Percentiles rank a stretch among this genome's conserved stretches.
phyloP scores from a whole-genome alignment of 768 basidiomycete genomes.

The Imleria badia region DNA sequence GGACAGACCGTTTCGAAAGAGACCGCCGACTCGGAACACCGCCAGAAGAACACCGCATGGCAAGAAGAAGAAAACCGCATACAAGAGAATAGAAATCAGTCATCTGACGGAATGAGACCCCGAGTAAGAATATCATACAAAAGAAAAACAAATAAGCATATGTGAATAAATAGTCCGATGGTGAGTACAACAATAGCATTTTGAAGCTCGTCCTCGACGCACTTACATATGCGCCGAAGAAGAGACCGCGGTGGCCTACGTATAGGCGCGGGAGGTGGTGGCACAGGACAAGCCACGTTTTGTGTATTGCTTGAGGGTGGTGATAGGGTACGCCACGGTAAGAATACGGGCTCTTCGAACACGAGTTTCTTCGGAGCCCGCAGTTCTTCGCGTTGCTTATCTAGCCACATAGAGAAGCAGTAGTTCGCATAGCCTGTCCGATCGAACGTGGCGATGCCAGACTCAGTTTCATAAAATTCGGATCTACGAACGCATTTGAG shows the following conservation, averaged over 20 bases:
- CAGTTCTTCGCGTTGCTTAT: slow-evolving; percentile 27
- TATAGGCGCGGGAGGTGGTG: neutral
- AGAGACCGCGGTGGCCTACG: slow-evolving; percentile 9
- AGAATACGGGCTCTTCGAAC: slow-evolving; percentile 19
- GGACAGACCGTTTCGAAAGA: neutral
- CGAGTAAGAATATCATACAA: slow-evolving; percentile 31
- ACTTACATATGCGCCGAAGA: slow-evolving; percentile 12
- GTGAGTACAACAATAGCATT: slow-evolving; percentile 27
- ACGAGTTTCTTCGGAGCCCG: slow-evolving; percentile 17
- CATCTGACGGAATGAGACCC: slow-evolving; percentile 27
- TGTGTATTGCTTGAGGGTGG: neutral
- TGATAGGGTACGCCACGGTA: slow-evolving; percentile 22
- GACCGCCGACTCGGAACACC: neutral
- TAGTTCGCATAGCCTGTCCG: slow-evolving; percentile 23
- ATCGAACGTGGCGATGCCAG: slow-evolving; percentile 28
- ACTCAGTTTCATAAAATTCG: slow-evolving; percentile 31
- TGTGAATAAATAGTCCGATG: slow-evolving; percentile 27
- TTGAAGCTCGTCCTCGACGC: slow-evolving; percentile 27
- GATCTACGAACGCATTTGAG: slow-evolving; percentile 13
- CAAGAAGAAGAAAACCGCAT: neutral
- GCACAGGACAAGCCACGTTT: neutral
- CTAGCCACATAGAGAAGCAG: slow-evolving; percentile 27
- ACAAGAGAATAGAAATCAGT: slow-evolving; percentile 8
- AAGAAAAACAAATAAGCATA: slow-evolving; percentile 28
- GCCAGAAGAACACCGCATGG: slow-evolving; percentile 14